Evolutionary conservation across 305 asterid genomes (phyloP), one percentile per base, ranked within the genome.

Genomic region (Fraxinus baroniana): DNA sequence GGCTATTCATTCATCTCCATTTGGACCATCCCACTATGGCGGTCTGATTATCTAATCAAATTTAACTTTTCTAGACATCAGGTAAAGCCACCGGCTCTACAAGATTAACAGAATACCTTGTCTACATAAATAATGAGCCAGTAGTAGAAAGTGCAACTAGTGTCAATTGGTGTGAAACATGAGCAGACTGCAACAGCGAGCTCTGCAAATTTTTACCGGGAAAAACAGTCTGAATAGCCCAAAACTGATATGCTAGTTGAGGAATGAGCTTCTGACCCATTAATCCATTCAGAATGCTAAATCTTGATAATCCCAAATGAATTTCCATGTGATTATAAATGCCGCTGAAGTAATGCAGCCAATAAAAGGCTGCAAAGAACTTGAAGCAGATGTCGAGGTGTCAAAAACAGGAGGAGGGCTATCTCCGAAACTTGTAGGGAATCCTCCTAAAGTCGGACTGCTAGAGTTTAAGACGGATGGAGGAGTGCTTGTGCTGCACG

Each of bases 381-480:
- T 84, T 24, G 97, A 84, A 74, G 20, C 70, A 18, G 98, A 88
- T 77, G 81, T 57, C 0, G 91, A 84, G 37, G 90, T 82, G 18
- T 79, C 85, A 41, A 77, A 64, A 80, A 85, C 71, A 0, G 84
- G 85, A 36, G 91, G 92, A 68, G 90, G 87, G 85, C 80, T 79
- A 15, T 86, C 93, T 1, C 92, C 88, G 7, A 86, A 87, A 78
- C 92, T 93, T 0, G 88, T 41, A 78, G 86, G 77, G 72, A 89
- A 84, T 44, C 84, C 89, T 85, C 94, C 94, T 28, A 88, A 6
- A 49, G 89, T 86, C 6, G 97, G 96, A 88, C 84, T 87, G 79
- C 88, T 86, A 9, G 89, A 76, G 66, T 86, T 90, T 26, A 88
- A 13, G 57, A 79, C 75, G 1, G 86, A 10, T 78, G 97, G 97